Conservation (phyloP, 495 filamentous ascomycete species). For the Penicillium flavigenum region DNA sequence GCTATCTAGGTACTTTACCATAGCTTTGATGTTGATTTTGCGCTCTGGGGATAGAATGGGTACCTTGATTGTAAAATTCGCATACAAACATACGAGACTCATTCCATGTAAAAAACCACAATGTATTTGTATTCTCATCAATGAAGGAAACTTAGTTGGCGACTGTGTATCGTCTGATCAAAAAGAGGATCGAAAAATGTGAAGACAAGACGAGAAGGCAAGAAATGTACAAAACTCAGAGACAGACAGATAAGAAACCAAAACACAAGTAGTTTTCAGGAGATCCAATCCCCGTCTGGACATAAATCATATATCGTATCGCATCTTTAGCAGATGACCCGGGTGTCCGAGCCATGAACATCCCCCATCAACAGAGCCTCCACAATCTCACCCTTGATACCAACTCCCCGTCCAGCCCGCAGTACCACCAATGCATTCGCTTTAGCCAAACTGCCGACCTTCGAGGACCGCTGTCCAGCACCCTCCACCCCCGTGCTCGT, state of each 20-base stretch:
- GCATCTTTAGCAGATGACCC: slow-evolving; percentile 24
- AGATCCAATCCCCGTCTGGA: slow-evolving; percentile 17
- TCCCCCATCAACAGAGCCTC: slow-evolving; percentile 64
- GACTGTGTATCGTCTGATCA: not conserved
- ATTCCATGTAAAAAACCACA: not conserved
- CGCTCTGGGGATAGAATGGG: not conserved
- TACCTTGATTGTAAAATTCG: not conserved
- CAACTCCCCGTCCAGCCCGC: slow-evolving; percentile 52
- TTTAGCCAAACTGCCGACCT: slow-evolving; percentile 80
- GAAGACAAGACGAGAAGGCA: slow-evolving; percentile 4
- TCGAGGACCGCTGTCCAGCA: slow-evolving; percentile 74
- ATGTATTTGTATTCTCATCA: not conserved
- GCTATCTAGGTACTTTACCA: slow-evolving; percentile 2
- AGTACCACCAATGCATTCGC: slow-evolving; percentile 86
- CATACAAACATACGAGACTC: not conserved
- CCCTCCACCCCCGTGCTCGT: slow-evolving; percentile 72
- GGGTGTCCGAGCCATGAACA: slow-evolving; percentile 31
- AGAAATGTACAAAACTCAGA: slow-evolving; percentile 4
- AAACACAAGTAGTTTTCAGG: slow-evolving; percentile 11
- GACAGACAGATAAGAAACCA: slow-evolving; percentile 5
- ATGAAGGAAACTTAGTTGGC: not conserved
- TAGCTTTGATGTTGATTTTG: not conserved
- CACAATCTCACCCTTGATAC: slow-evolving; percentile 53
- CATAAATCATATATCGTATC: slow-evolving; percentile 11
- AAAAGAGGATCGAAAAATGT: slow-evolving; percentile 10